phyloP scores from a whole-genome alignment of 148 eudicot species.

The Amaranthus cruentus region DNA sequence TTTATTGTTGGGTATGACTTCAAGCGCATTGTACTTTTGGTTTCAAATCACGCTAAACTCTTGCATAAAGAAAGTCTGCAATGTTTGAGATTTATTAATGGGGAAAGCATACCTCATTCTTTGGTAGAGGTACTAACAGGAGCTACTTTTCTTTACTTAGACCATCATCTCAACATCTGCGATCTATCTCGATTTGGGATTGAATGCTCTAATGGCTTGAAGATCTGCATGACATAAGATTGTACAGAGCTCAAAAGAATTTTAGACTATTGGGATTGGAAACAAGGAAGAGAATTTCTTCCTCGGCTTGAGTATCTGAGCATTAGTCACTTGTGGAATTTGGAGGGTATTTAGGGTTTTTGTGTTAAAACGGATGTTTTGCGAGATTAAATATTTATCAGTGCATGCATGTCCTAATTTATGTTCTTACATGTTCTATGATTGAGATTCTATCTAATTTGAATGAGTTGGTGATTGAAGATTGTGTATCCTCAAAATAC shows the following conservation, averaged over 20 bases:
- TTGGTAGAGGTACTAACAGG: slow-evolving; percentile 17
- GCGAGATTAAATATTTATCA: slow-evolving; percentile 18
- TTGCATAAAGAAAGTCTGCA: slow-evolving; percentile 16
- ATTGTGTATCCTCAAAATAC: slow-evolving; percentile 23
- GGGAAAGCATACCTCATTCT: slow-evolving; percentile 16
- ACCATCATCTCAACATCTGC: slow-evolving; percentile 26
- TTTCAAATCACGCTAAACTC: slow-evolving; percentile 17
- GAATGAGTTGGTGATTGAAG: slow-evolving; percentile 29
- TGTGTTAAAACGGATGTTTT: slow-evolving; percentile 12
- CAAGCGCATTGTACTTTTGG: slow-evolving; percentile 18
- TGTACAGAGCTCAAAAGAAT: slow-evolving; percentile 22
- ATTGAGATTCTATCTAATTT: slow-evolving; percentile 15
- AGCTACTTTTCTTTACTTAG: slow-evolving; percentile 30
- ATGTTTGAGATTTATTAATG: slow-evolving; percentile 34
- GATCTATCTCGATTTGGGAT: slow-evolving; percentile 25
- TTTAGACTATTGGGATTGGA: neutral
- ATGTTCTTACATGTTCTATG: slow-evolving; percentile 18
- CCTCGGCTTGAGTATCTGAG: slow-evolving; percentile 22
- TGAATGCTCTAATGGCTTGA: slow-evolving; percentile 8
- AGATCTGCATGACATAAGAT: slow-evolving; percentile 24
- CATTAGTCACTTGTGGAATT: slow-evolving; percentile 22
- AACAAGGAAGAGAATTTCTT: neutral
- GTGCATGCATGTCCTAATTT: slow-evolving; percentile 28
- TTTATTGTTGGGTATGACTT: slow-evolving; percentile 29
- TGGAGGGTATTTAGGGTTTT: slow-evolving; percentile 15